These are phyloP conservation scores for Exophiala bonariae DNA, from an alignment of 2,329 filamentous ascomycete genomes.

Conservation along the genomic window DNA sequence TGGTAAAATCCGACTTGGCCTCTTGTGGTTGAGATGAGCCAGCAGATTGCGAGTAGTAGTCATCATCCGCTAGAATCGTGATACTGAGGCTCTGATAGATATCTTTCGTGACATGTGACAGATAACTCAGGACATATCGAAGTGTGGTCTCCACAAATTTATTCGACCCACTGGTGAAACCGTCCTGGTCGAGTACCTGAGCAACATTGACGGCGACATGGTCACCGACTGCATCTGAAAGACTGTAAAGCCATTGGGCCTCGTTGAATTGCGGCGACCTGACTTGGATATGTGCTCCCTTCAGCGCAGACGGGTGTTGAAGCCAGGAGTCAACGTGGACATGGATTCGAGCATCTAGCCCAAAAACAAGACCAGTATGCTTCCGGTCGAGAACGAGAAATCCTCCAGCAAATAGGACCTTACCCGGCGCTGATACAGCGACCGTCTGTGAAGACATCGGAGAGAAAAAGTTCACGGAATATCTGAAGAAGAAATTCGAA, in stretches of 20 bases:
- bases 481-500: too few species aligned
- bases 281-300: slow-evolving; percentile 63
- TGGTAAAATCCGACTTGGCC: slow-evolving; percentile 59
- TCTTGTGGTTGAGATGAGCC: slow-evolving; percentile 24
- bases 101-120: slow-evolving; percentile 51
- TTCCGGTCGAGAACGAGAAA: slow-evolving; percentile 89
- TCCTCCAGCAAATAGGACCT: slow-evolving; percentile 90
- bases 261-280: slow-evolving; percentile 87
- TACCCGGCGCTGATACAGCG: slow-evolving; percentile 87
- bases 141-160: slow-evolving; percentile 91
- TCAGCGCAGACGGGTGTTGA: slow-evolving; percentile 13
- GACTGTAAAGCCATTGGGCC: slow-evolving; percentile 85
- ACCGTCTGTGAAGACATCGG: slow-evolving; percentile 35
- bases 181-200: slow-evolving; percentile 34
- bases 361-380: slow-evolving; percentile 74
- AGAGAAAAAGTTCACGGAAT: too few species aligned
- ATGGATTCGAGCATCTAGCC: slow-evolving; percentile 64
- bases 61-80: slow-evolving; percentile 89
- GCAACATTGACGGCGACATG: slow-evolving; percentile 83
- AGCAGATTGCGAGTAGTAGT: slow-evolving; percentile 83
- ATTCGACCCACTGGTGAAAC: slow-evolving; percentile 52
- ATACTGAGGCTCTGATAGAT: slow-evolving; percentile 68
- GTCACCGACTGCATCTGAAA: slow-evolving; percentile 66
- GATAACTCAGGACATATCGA: slow-evolving; percentile 83
- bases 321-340: slow-evolving; percentile 53